Evolutionary conservation across 2,329 filamentous ascomycete genomes (phyloP).

Genomic region (Pestalotiopsis sp.): DNA sequence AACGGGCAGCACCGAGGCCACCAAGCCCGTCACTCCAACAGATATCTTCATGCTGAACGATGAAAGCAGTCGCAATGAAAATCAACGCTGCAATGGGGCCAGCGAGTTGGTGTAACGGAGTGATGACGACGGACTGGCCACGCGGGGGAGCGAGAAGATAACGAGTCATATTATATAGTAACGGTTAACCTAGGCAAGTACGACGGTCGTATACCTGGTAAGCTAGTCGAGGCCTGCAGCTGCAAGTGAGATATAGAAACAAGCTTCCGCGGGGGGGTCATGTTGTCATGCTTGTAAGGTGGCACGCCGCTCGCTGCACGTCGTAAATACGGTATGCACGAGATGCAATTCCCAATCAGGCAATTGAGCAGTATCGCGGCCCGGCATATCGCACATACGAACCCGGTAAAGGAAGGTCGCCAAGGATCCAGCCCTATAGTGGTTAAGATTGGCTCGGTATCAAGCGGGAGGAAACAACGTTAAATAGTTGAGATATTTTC

Average conservation of each 20-base stretch:
- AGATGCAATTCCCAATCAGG: neutral
- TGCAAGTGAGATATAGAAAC: neutral
- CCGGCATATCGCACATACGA: neutral
- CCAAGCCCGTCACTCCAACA: neutral
- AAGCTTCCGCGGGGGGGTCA: neutral
- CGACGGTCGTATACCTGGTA: neutral
- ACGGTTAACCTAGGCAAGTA: too few relatives aligned
- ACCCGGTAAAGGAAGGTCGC: slow-evolving; percentile 4
- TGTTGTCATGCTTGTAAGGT: neutral
- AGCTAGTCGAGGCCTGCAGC: neutral
- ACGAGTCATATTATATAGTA: neutral
- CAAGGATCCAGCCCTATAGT: neutral
- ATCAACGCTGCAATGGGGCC: neutral
- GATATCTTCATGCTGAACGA: slow-evolving; percentile 3
- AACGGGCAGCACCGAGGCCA: neutral
- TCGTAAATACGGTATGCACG: neutral
- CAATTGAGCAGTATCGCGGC: slow-evolving; percentile 5
- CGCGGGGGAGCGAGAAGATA: neutral
- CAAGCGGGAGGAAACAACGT: neutral
- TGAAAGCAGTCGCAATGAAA: neutral
- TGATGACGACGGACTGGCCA: neutral
- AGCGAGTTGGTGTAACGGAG: neutral
- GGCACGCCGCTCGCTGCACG: neutral
- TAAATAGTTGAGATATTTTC: neutral
- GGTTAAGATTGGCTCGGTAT: neutral